Evolutionary conservation across 2,329 filamentous ascomycete species (phyloP).

Genomic region (Trichoderma endophyticum): DNA sequence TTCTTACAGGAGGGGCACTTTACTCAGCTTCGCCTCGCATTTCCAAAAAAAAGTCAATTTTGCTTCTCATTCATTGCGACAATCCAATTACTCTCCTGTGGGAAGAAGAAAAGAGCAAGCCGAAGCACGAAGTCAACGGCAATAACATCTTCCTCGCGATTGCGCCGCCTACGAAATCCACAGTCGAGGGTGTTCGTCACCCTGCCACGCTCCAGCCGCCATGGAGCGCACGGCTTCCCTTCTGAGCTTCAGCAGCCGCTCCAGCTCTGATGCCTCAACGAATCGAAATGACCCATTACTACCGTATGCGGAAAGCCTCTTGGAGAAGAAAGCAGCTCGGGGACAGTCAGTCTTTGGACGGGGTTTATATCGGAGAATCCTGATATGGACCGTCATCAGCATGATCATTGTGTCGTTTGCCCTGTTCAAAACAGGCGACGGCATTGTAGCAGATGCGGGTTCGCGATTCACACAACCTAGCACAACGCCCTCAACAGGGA

Average conservation of each 20-base stretch:
- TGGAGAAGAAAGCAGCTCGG: constrained; percentile 39
- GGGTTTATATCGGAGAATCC: constrained; percentile 50
- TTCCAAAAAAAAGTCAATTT: background rate
- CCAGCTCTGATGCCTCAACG: constrained; percentile 31
- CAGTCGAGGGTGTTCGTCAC: constrained; percentile 4
- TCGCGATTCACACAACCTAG: background rate
- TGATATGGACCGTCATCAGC: constrained; percentile 48
- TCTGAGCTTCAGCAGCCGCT: constrained; percentile 35
- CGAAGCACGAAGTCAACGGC: background rate
- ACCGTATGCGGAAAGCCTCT: constrained; percentile 32
- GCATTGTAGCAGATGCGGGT: constrained; percentile 18
- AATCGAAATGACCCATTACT: constrained; percentile 35
- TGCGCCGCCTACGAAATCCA: background rate
- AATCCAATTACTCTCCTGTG: background rate
- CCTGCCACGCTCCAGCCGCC: constrained; percentile 14
- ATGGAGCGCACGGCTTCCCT: constrained; percentile 33
- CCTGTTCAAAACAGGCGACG: constrained; percentile 36
- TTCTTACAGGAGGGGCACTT: background rate
- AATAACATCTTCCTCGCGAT: background rate
- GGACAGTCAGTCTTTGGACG: constrained; percentile 48
- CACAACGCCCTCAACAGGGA: background rate
- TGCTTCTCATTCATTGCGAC: background rate
- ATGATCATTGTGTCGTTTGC: constrained; percentile 41
- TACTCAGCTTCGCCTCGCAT: background rate
- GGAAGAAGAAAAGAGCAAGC: background rate